phyloP scores from a whole-genome alignment of 1,284 basidiomycete genomes.

The Coniferiporia weirii region DNA sequence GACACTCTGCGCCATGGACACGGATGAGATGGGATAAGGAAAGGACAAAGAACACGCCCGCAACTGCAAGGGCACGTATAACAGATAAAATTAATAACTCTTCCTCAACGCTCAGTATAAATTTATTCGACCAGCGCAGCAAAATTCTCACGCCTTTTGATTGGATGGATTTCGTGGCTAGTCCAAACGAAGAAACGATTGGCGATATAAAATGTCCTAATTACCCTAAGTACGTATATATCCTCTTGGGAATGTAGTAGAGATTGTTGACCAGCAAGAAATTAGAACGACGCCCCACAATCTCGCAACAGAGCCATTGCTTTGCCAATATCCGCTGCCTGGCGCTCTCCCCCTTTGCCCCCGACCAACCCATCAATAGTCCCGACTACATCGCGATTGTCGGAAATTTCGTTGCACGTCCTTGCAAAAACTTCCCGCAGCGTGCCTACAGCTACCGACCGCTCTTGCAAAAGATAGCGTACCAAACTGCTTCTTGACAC shows the following conservation, averaged over 20 bases:
- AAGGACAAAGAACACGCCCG: background rate
- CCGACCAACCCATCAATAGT: background rate
- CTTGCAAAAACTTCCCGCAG: background rate
- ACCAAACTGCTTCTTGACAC: constrained; percentile 1
- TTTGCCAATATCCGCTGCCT: background rate
- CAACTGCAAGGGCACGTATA: too few species aligned
- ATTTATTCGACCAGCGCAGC: too few species aligned
- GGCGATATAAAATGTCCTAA: too few species aligned
- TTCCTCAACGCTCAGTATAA: too few species aligned
- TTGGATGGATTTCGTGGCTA: too few species aligned
- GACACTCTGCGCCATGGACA: constrained; percentile 33
- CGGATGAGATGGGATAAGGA: constrained; percentile 1
- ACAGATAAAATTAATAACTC: background rate
- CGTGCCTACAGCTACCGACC: background rate
- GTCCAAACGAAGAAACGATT: too few species aligned
- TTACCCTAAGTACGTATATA: too few species aligned
- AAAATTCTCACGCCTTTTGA: too few species aligned
- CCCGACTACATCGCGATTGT: background rate
- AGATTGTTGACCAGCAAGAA: background rate
- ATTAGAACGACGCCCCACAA: background rate
- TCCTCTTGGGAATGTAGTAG: too few species aligned
- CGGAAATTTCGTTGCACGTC: background rate
- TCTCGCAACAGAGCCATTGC: background rate
- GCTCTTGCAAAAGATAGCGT: background rate
- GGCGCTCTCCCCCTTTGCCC: background rate